Evolutionary conservation across 352 stramenopile species (phyloP).

Genomic region (Pythium grandisporangium): DNA sequence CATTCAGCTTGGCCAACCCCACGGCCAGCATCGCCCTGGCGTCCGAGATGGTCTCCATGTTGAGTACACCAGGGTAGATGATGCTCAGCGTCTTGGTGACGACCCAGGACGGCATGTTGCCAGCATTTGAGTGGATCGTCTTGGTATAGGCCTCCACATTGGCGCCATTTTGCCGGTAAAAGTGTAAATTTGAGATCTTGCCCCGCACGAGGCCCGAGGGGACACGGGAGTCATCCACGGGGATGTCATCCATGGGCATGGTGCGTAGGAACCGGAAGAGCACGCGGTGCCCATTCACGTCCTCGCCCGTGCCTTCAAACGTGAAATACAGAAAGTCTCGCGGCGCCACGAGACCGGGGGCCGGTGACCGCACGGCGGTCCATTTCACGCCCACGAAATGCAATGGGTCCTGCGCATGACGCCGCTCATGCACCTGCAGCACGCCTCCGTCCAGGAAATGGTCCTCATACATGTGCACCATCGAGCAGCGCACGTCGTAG

Average conservation of each 20-base stretch:
- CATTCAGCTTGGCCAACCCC: slow-evolving; percentile 11
- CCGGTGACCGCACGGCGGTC: slow-evolving; percentile 26
- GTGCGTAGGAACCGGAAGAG: slow-evolving; percentile 17
- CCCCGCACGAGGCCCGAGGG: slow-evolving; percentile 24
- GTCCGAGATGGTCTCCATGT: slow-evolving; percentile 22
- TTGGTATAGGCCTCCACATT: slow-evolving; percentile 20
- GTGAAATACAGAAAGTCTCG: slow-evolving; percentile 34
- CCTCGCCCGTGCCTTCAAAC: slow-evolving; percentile 21
- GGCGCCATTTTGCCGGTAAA: slow-evolving; percentile 24
- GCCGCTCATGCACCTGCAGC: slow-evolving; percentile 21
- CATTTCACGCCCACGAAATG: slow-evolving; percentile 39
- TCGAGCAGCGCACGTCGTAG: slow-evolving; percentile 20
- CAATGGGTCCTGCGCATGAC: slow-evolving; percentile 25
- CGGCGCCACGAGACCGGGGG: slow-evolving; percentile 20
- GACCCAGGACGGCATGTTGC: slow-evolving; percentile 20
- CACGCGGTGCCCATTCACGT: slow-evolving; percentile 25
- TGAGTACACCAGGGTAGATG: slow-evolving; percentile 20
- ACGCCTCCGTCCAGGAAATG: slow-evolving; percentile 37
- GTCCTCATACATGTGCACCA: slow-evolving; percentile 32
- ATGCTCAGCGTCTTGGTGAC: slow-evolving; percentile 31
- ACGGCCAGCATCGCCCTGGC: slow-evolving; percentile 17
- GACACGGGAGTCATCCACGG: slow-evolving; percentile 10
- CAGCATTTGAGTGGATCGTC: slow-evolving; percentile 23
- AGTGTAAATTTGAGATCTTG: slow-evolving; percentile 27
- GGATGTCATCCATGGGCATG: slow-evolving; percentile 31